Conservation (phyloP, 108 stramenopile genomes). For the Parietichytrium sp. region DNA sequence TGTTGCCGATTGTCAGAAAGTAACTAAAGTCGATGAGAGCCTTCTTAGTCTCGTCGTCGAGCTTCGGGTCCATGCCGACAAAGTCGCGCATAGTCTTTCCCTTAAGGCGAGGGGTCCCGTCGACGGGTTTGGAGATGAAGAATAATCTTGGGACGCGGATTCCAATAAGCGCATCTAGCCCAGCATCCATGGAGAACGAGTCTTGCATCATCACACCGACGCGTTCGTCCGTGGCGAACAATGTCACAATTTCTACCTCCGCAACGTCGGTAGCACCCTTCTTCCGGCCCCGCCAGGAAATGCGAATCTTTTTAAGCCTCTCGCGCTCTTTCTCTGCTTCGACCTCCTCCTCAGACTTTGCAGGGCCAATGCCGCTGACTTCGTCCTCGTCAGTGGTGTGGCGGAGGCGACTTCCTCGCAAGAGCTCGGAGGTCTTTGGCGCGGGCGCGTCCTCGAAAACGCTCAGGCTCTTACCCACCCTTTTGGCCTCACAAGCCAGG, state of each 20-base stretch:
- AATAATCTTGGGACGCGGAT: slow-evolving; percentile 60
- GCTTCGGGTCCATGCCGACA: slow-evolving; percentile 59
- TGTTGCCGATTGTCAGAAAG: slow-evolving; percentile 59
- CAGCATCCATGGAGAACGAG: slow-evolving; percentile 47
- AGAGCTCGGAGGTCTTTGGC: slow-evolving; percentile 2
- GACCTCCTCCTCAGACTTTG: not conserved
- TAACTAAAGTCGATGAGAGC: slow-evolving; percentile 68
- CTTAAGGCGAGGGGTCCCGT: not conserved
- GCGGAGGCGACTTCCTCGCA: slow-evolving; percentile 24
- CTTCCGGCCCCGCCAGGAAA: not conserved
- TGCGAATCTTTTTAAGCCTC: not conserved
- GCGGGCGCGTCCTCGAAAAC: slow-evolving; percentile 21
- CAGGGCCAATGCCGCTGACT: not conserved
- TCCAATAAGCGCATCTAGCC: slow-evolving; percentile 57
- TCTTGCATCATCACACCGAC: slow-evolving; percentile 62
- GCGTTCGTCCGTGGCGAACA: not conserved
- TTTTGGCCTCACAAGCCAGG: slow-evolving; percentile 45
- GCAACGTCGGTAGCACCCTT: not conserved
- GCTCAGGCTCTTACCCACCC: slow-evolving; percentile 37
- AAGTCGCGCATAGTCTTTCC: slow-evolving; percentile 65
- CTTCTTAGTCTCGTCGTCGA: slow-evolving; percentile 37
- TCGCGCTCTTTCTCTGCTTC: not conserved
- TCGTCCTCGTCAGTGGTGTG: not conserved
- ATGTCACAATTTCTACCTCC: not conserved
- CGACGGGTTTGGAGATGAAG: slow-evolving; percentile 53